Evolutionary conservation across 306 rosid species (phyloP).

Genomic region (Macrotyloma uniflorum): DNA sequence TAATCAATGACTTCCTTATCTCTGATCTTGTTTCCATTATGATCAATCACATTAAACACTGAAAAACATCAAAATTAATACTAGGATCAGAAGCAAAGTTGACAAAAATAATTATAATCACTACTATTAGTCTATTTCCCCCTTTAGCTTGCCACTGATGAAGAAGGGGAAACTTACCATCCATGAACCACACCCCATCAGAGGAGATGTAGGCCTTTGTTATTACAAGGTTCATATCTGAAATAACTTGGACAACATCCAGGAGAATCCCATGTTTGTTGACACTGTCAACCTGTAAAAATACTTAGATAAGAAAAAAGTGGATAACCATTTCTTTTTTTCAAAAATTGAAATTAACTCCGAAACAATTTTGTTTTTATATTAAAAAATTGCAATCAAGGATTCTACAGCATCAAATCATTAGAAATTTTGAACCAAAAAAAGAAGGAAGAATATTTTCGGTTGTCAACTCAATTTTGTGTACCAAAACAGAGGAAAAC

Average conservation of each 20-base stretch:
- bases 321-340: not conserved
- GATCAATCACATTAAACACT: conserved; percentile 85
- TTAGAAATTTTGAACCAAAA: not conserved
- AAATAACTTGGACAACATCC: conserved; percentile 88
- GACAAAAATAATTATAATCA: not conserved
- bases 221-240: conserved; percentile 83
- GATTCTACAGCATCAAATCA: conserved; percentile 16
- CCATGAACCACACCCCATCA: conserved; percentile 99
- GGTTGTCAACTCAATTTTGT: conserved; percentile 2
- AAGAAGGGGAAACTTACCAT: conserved; percentile 61
- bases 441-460: not conserved
- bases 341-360: not conserved
- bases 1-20: conserved; percentile 79
- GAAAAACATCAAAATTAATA: conserved; percentile 39
- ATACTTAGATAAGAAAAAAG: not conserved
- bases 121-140: not conserved
- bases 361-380: not conserved
- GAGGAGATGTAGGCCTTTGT: conserved; percentile 87
- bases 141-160: not conserved
- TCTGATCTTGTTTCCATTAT: conserved; percentile 79
- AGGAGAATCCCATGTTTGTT: conserved; percentile 91
- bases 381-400: not conserved
- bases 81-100: conserved; percentile 19
- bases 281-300: conserved; percentile 82
- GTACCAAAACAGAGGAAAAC: not conserved